phyloP scores from a whole-genome alignment of 306 rosid genomes.

The Hippophae rhamnoides region DNA sequence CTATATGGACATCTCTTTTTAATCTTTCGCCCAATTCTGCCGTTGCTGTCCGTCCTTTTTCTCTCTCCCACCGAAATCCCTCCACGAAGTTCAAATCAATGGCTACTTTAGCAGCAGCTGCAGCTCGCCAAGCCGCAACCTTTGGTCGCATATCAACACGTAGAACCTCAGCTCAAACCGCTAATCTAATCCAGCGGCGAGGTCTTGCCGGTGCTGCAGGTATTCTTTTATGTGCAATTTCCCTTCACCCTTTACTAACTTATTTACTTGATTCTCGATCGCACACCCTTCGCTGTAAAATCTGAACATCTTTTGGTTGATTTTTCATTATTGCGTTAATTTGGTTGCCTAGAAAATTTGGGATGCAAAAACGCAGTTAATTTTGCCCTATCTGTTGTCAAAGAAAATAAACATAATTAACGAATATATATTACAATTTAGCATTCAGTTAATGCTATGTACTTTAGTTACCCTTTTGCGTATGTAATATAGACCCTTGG shows the following conservation, averaged over 20 bases:
- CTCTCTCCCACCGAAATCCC: conserved; percentile 1
- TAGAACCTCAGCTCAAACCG: conserved; percentile 31
- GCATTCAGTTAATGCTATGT: no score
- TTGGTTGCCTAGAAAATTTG: conserved; percentile 2
- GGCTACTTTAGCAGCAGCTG: conserved; percentile 64
- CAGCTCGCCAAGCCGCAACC: conserved; percentile 63
- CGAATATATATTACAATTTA: no score
- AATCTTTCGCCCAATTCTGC: neutral
- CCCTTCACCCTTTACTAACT: neutral
- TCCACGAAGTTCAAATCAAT: conserved; percentile 31
- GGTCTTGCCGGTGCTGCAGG: conserved; percentile 87
- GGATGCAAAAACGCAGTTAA: neutral
- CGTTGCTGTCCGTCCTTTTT: neutral
- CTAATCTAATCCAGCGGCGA: conserved; percentile 55
- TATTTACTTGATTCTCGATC: conserved; percentile 23
- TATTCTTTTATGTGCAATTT: conserved; percentile 10
- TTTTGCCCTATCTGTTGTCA: no score
- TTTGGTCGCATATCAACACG: conserved; percentile 42
- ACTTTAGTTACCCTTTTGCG: neutral
- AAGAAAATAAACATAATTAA: no score
- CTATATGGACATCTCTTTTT: neutral
- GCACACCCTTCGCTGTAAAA: conserved; percentile 1
- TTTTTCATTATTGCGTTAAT: neutral
- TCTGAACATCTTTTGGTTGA: conserved; percentile 1
- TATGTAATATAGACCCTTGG: neutral